These are phyloP conservation scores for Primulina eburnea DNA, from an alignment of 257 asterid species.

Conservation along the genomic window DNA sequence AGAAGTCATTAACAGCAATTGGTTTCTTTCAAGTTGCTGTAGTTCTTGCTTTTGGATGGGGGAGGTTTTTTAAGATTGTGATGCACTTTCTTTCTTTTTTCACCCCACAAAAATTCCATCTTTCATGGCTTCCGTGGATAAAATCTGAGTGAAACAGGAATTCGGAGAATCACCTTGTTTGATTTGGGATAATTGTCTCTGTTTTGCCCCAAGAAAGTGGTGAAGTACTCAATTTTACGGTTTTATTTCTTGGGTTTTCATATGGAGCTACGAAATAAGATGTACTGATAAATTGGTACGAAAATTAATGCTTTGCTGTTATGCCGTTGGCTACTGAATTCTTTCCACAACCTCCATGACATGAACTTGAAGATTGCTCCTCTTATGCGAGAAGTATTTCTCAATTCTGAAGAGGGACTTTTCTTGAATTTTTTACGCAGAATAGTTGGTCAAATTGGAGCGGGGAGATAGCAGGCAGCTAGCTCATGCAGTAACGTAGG, in stretches of 20 bases:
- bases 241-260: neutral
- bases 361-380: neutral
- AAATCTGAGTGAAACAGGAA: neutral
- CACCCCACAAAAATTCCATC: neutral
- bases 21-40: neutral
- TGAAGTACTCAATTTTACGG: neutral
- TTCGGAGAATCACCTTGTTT: constrained; percentile 5
- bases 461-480: neutral
- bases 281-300: neutral
- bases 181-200: constrained; percentile 39
- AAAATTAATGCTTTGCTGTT: neutral
- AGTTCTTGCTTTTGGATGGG: neutral
- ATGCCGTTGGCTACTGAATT: neutral
- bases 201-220: constrained; percentile 27
- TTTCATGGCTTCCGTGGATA: no score
- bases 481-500: neutral
- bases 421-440: neutral
- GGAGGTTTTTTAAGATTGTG: no score
- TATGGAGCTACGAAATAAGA: neutral
- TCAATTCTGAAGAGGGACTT: constrained; percentile 20
- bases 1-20: neutral
- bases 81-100: no score
- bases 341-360: neutral
- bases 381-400: neutral
- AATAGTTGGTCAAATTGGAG: constrained; percentile 3